Evolutionary conservation across 202 grass and related monocot species (phyloP), one percentile per base, ranked within the genome.

Genomic region (Musa balbisiana): DNA sequence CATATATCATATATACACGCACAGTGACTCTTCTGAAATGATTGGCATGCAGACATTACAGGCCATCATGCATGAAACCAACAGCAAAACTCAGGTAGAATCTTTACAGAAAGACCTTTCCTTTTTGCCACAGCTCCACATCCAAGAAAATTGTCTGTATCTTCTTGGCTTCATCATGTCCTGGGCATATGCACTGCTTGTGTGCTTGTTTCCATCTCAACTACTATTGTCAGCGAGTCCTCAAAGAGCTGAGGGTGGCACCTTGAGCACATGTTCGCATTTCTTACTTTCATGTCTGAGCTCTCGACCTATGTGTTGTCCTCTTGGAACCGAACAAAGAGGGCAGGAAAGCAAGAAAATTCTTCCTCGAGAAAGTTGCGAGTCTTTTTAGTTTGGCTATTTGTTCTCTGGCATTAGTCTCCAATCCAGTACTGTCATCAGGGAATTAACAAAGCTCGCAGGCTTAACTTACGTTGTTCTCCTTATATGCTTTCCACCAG

Each of bases 261-360:
- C 29, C 67, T 69, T 51, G 67, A 69, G 33, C 67, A 69, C 67
- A 69, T 69, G 67, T 29, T 69, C 16, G 2, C 33, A 19, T 25
- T 73, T 51, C 71, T 55, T 73, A 27, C 51, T 73, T 25, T 73
- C 52, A 73, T 55, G 71, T 9, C 52, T 54, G 22, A 22, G 52
- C 20, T 25, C 22, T 73, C 24, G 71, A 24, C 52, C 52, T 8
- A 14, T 73, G 20, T 26, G 3, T 12, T 79, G 86, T 88, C 83
- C 64, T 51, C 56, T 80, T 82, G 65, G 81, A 91, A 88, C 15
- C 49, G 12, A 82, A 81, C 78, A 58, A 8, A 53, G 78, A 79
- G 59, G 91, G 85, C 83, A 83, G 86, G 87, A 82, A 79, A 84
- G 56, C 82, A 54, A 91, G 88, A 81, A 86, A 91, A 97, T 93